phyloP scores from a whole-genome alignment of 1,284 basidiomycete genomes.

The Ustilago loliicola region DNA sequence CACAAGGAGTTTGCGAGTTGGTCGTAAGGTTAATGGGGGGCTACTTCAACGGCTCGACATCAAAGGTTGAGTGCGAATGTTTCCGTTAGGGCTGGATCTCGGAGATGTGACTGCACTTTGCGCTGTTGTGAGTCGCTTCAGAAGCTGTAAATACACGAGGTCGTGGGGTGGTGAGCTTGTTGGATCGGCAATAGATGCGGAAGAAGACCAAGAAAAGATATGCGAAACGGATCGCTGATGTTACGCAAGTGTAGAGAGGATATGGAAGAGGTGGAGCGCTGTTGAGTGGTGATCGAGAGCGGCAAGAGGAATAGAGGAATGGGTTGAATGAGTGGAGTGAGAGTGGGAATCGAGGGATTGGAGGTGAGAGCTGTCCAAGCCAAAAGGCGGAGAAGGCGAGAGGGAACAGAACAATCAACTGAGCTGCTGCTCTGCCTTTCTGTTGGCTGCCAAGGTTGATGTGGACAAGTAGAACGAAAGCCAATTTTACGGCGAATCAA shows the following conservation, averaged over 20 bases:
- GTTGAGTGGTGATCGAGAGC: too few species aligned
- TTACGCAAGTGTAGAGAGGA: too few species aligned
- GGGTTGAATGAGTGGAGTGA: too few species aligned
- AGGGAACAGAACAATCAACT: not conserved
- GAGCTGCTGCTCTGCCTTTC: not conserved
- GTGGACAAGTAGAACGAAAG: not conserved
- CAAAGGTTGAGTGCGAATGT: not conserved
- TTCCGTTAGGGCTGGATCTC: not conserved
- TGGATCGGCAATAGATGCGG: too few species aligned
- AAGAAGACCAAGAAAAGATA: too few species aligned
- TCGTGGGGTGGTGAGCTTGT: too few species aligned
- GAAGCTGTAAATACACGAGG: not conserved
- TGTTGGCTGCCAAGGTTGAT: not conserved
- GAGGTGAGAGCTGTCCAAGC: not conserved
- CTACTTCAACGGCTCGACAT: conserved; percentile 4
- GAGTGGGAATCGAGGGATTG: too few species aligned
- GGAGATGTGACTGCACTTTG: not conserved
- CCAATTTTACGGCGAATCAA: conserved; percentile 5
- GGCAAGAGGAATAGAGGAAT: too few species aligned
- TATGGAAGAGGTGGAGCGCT: too few species aligned
- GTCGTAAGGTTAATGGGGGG: not conserved
- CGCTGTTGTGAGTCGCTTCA: not conserved
- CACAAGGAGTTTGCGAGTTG: not conserved
- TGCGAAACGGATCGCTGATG: too few species aligned
- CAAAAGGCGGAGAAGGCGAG: not conserved